Percentiles rank a stretch among this genome's conserved stretches.
Conservation (phyloP, 345 rosid species). For the Brassica incana region DNA sequence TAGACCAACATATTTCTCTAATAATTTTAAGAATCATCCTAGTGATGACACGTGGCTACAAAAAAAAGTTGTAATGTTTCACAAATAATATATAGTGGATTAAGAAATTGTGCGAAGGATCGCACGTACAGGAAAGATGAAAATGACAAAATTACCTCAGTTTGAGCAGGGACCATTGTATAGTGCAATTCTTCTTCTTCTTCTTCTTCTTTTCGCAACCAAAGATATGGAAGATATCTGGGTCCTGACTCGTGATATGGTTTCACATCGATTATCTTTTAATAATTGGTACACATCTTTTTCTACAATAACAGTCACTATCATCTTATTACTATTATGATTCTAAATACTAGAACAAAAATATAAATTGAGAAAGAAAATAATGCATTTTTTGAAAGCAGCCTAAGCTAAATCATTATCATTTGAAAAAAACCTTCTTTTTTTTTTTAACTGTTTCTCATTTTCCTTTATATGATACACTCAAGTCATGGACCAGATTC, state of each 20-base stretch:
- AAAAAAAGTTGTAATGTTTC: too few species aligned
- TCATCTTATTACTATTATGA: background rate
- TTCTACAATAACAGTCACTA: constrained; percentile 19
- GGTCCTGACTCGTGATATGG: constrained; percentile 24
- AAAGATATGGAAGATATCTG: constrained; percentile 37
- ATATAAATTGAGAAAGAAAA: background rate
- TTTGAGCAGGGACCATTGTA: constrained; percentile 15
- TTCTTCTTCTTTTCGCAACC: background rate
- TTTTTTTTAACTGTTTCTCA: background rate
- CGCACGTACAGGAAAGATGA: background rate
- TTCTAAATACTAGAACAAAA: background rate
- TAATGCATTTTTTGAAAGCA: background rate
- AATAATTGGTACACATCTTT: constrained; percentile 5
- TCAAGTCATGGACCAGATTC: background rate
- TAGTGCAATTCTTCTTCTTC: background rate
- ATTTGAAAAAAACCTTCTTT: background rate
- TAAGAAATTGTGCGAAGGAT: background rate
- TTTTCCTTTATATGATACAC: background rate
- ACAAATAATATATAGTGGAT: background rate
- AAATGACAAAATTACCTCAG: constrained; percentile 6
- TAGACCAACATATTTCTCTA: too few species aligned
- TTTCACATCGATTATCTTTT: constrained; percentile 21
- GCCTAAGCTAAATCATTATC: background rate
- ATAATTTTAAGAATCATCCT: too few species aligned
- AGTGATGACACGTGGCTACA: too few species aligned